Conservation (phyloP, 192 early-diverging fungal genomes). For the Thoreauomyces humboldtii region DNA sequence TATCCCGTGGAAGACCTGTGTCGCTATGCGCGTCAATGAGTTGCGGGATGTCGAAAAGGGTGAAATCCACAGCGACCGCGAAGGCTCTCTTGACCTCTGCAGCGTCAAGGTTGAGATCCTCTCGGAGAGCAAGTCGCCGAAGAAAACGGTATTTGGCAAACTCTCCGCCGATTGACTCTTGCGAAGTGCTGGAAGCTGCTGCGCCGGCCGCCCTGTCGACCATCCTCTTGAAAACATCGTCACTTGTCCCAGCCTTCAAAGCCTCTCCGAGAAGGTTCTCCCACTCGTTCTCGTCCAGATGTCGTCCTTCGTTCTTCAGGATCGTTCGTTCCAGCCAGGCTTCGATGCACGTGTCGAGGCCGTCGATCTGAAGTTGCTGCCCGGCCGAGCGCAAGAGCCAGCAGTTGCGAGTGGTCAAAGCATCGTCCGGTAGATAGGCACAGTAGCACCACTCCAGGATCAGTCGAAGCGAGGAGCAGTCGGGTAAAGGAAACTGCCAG, state of each 20-base stretch:
- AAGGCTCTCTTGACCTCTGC: conserved; percentile 5
- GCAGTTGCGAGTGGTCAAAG: conserved; percentile 12
- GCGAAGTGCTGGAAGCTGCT: neutral
- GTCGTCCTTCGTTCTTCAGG: neutral
- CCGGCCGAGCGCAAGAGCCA: conserved; percentile 8
- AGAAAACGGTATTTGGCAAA: conserved; percentile 23
- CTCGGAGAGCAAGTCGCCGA: neutral
- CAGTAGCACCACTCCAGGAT: conserved; percentile 31
- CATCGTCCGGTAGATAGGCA: neutral
- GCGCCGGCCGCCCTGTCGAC: conserved; percentile 7
- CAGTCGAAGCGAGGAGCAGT: conserved; percentile 1
- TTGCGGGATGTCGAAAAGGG: conserved; percentile 13
- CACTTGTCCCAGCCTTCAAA: neutral
- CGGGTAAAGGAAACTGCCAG: neutral
- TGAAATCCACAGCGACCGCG: conserved; percentile 4
- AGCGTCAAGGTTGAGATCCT: conserved; percentile 2
- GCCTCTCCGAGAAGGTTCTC: neutral
- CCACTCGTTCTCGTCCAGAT: conserved; percentile 7
- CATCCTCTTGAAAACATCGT: neutral
- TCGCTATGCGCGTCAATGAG: conserved; percentile 20
- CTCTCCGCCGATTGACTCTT: neutral
- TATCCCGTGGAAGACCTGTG: conserved; percentile 13
- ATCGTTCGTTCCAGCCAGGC: conserved; percentile 7
- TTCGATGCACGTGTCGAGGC: conserved; percentile 9
- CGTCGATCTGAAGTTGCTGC: neutral